A percentile compares a stretch with the other conserved stretches of the same genome.
Conservation (phyloP, 139 green algal genomes). For the Chlamydomonas sp. region DNA sequence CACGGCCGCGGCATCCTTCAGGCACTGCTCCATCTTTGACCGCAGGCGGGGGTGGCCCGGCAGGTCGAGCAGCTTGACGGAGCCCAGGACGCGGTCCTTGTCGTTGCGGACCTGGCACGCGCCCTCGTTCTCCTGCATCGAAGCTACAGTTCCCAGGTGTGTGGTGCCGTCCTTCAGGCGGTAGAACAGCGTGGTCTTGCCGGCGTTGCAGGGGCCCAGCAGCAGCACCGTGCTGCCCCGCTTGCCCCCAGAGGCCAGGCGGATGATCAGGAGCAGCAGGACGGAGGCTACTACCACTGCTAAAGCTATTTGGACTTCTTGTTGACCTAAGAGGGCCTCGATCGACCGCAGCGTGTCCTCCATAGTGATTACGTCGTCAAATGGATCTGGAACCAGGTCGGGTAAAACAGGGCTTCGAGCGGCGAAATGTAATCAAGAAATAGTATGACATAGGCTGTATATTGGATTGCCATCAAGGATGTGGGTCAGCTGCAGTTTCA, state of each 20-base stretch:
- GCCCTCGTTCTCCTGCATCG: constrained; percentile 74
- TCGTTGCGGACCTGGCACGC: constrained; percentile 30
- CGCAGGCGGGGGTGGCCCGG: constrained; percentile 86
- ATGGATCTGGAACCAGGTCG: too few relatives aligned
- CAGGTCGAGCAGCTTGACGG: constrained; percentile 81
- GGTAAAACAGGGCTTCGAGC: too few relatives aligned
- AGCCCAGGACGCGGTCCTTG: constrained; percentile 32
- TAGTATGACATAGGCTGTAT: too few relatives aligned
- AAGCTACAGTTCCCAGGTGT: constrained; percentile 76
- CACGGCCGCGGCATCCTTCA: constrained; percentile 68
- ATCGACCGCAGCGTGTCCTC: too few relatives aligned
- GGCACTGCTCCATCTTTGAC: constrained; percentile 62
- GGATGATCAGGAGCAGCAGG: background rate
- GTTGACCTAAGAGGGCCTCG: too few relatives aligned
- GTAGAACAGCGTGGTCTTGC: constrained; percentile 87
- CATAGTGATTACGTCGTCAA: too few relatives aligned
- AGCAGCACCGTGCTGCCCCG: constrained; percentile 22
- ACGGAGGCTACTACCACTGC: background rate
- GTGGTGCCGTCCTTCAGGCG: constrained; percentile 64
- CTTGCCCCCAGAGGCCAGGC: background rate
- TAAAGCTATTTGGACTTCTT: constrained; percentile 8
- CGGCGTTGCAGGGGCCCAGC: constrained; percentile 68
- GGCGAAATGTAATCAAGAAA: too few relatives aligned
- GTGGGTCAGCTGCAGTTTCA: too few relatives aligned
- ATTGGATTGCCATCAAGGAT: too few relatives aligned